Evolutionary conservation across 2,329 filamentous ascomycete species (phyloP).

Genomic region (Aspergillus flavus): DNA sequence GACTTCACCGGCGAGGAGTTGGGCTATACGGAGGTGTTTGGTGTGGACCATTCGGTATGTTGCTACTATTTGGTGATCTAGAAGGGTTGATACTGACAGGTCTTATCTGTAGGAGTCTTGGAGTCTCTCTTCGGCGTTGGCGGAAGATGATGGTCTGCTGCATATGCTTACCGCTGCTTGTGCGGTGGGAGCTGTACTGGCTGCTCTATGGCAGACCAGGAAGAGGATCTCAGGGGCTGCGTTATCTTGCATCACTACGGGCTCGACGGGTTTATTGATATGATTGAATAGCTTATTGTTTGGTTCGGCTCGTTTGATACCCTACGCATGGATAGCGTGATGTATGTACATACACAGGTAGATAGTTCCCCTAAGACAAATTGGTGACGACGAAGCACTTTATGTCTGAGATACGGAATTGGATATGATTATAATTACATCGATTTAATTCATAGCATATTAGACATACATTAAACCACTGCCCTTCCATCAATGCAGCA

Average conservation of each 20-base stretch:
- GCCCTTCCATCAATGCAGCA: neutral
- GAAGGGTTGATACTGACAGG: neutral
- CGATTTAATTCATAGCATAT: neutral
- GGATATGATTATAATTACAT: neutral
- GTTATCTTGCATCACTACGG: neutral
- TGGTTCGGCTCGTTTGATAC: neutral
- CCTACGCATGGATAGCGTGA: neutral
- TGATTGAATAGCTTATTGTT: neutral
- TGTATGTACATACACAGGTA: neutral
- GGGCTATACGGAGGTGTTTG: slow-evolving; percentile 22
- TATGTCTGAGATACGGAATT: neutral
- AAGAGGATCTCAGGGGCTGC: neutral
- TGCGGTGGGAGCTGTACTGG: slow-evolving; percentile 8
- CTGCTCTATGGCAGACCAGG: slow-evolving; percentile 9
- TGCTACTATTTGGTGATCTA: neutral
- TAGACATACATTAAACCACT: neutral
- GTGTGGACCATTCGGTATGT: neutral
- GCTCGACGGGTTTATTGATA: neutral
- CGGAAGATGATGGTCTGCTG: neutral
- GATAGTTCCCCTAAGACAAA: neutral
- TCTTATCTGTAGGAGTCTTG: neutral
- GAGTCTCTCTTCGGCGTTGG: neutral
- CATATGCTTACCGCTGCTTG: slow-evolving; percentile 12
- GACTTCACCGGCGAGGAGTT: slow-evolving; percentile 22
- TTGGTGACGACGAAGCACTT: neutral